A percentile compares a stretch with the other conserved stretches of the same genome.
These are phyloP conservation scores for Chloranthus sessilifolius DNA, from an alignment of 164 flowering plant species.

Conservation along the genomic window DNA sequence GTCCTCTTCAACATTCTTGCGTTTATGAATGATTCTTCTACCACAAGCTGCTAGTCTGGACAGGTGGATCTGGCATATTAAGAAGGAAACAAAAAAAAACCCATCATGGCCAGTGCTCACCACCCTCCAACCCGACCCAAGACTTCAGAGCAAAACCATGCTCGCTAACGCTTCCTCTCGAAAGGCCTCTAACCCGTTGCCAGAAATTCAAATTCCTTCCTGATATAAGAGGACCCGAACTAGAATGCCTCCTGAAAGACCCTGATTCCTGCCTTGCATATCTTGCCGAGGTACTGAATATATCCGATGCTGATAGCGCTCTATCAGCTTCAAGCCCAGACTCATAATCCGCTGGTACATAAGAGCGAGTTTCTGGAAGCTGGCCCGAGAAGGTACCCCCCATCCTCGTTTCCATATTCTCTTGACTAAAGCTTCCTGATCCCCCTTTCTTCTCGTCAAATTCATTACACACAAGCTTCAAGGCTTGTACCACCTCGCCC, in stretches of 20 bases:
- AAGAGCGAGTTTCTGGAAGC: conserved; percentile 18
- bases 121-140: conserved; percentile 3
- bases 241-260: conserved; percentile 61
- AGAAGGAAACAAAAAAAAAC: too few relatives aligned
- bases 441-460: conserved; percentile 48
- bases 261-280: conserved; percentile 34
- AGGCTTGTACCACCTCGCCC: conserved; percentile 98
- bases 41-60: too few relatives aligned
- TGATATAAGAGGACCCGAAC: conserved; percentile 63
- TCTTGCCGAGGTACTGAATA: conserved; percentile 40
- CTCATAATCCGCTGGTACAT: conserved; percentile 22
- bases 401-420: conserved; percentile 33
- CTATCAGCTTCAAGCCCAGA: conserved; percentile 36
- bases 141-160: conserved; percentile 35
- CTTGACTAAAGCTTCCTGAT: conserved; percentile 40
- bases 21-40: too few relatives aligned
- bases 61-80: too few relatives aligned
- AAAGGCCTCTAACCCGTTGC: conserved; percentile 41
- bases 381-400: conserved; percentile 30
- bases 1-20: too few relatives aligned
- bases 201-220: conserved; percentile 40
- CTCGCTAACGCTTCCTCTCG: conserved; percentile 61
- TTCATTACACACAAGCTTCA: conserved; percentile 80
- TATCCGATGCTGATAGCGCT: conserved; percentile 45
- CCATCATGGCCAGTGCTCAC: conserved; percentile 2